These are phyloP conservation scores for Tetrapisispora nanseiensis DNA, from an alignment of 805 yeast species.

Conservation along the genomic window DNA sequence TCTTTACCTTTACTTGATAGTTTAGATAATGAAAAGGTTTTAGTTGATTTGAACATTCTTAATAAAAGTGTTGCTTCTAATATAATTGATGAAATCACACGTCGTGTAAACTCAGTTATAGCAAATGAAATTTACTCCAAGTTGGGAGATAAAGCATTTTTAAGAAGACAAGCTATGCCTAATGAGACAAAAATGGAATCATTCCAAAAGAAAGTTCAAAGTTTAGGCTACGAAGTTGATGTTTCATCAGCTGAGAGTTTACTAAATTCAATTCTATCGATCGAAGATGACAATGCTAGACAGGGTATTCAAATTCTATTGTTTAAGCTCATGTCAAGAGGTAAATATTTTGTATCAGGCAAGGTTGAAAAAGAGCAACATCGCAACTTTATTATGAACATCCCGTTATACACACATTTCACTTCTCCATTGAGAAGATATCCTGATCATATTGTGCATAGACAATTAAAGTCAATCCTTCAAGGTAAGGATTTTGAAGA, in stretches of 20 bases:
- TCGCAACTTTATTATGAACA: conserved; percentile 71
- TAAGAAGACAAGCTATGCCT: conserved; percentile 84
- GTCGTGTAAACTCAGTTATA: conserved; percentile 73
- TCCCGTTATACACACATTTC: conserved; percentile 86
- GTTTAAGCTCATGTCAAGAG: conserved; percentile 73
- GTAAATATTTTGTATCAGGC: conserved; percentile 84
- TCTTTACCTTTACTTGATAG: conserved; percentile 62
- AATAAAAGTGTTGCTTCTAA: conserved; percentile 46
- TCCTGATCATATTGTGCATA: conserved; percentile 85
- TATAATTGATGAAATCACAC: conserved; percentile 63
- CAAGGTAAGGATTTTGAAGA: conserved; percentile 35
- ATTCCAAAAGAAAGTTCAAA: conserved; percentile 59
- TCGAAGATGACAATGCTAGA: conserved; percentile 54
- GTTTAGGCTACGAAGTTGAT: conserved; percentile 63
- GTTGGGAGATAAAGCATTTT: conserved; percentile 70
- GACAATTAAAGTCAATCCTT: conserved; percentile 71
- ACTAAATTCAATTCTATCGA: conserved; percentile 56
- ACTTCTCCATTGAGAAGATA: conserved; percentile 91
- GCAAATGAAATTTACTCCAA: conserved; percentile 71
- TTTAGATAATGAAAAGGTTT: conserved; percentile 76
- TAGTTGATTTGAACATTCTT: conserved; percentile 63
- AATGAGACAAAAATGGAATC: conserved; percentile 70
- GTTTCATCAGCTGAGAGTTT: conserved; percentile 63
- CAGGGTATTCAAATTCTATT: conserved; percentile 70
- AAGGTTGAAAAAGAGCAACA: conserved; percentile 68